These are phyloP conservation scores for Suhomyces atakaporum DNA, from an alignment of 1,139 yeast genomes.

Conservation along the genomic window DNA sequence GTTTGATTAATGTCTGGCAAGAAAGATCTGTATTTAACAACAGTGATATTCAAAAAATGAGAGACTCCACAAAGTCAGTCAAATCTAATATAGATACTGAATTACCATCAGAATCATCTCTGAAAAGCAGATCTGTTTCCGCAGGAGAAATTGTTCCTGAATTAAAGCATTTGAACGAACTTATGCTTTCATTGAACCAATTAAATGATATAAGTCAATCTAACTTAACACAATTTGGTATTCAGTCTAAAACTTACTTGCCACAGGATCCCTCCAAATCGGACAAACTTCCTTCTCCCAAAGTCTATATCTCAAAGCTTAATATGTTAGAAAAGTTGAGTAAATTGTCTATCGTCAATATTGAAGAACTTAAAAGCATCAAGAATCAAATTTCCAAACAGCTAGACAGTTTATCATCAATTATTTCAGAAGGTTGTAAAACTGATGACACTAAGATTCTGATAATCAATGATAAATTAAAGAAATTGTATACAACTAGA, in stretches of 20 bases:
- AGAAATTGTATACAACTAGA: slow-evolving; percentile 41
- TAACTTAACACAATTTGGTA: slow-evolving; percentile 45
- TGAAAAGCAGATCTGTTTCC: background rate
- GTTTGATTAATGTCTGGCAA: slow-evolving; percentile 75
- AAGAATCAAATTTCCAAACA: slow-evolving; percentile 43
- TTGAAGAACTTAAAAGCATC: slow-evolving; percentile 40
- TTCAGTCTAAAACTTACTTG: slow-evolving; percentile 45
- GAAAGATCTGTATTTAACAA: slow-evolving; percentile 60
- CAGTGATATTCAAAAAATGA: slow-evolving; percentile 46
- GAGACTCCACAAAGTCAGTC: slow-evolving; percentile 29
- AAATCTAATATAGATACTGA: slow-evolving; percentile 3
- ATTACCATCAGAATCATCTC: background rate
- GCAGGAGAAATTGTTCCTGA: slow-evolving; percentile 36
- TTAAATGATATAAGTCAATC: slow-evolving; percentile 36
- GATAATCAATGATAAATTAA: slow-evolving; percentile 43
- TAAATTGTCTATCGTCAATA: slow-evolving; percentile 34
- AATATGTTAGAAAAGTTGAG: slow-evolving; percentile 47
- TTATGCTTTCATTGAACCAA: slow-evolving; percentile 31
- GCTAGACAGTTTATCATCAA: slow-evolving; percentile 42
- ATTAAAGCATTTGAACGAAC: slow-evolving; percentile 37
- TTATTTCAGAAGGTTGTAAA: slow-evolving; percentile 44
- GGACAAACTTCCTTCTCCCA: slow-evolving; percentile 55
- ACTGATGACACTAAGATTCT: slow-evolving; percentile 48
- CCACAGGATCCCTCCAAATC: slow-evolving; percentile 43
- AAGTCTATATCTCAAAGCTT: slow-evolving; percentile 48